Evolutionary conservation across 2,329 filamentous ascomycete species (phyloP), one percentile per base, ranked within the genome.

Genomic region (Fusarium lyarnte): DNA sequence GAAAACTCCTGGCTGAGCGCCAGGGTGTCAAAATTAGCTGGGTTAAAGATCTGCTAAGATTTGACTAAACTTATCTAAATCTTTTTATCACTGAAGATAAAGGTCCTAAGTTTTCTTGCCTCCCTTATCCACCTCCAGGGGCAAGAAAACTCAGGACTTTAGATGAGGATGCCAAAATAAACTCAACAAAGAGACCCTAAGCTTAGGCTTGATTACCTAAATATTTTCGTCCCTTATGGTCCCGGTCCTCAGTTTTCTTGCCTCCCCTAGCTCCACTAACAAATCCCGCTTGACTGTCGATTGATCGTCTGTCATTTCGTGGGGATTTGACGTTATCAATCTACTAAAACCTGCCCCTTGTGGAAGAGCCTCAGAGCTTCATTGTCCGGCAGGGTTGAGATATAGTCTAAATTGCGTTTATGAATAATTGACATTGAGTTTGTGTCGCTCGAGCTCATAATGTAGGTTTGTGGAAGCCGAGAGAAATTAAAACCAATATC

Each of bases 241-340:
- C 25, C 4, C 25, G 25, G 25, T 25, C 25, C 25, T n/a, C n/a
- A n/a, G n/a, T n/a, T n/a, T n/a, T n/a, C n/a, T 25, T 25, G 25
- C 25, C 25, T 25, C 25, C 25, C 4, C 25, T 25, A 25, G 25
- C 25, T 25, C 25, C 25, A 55, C 73, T 73, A 49, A 57, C 54
- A 65, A 54, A 55, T 58, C 35, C 46, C 58, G 36, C 52, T 59
- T 42, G 52, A 63, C 66, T 51, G 25, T 49, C 49, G 36, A 55
- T 59, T 42, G 52, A 63, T 70, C 55, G 25, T 49, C 49, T 47
- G 33, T 16, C 58, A 47, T 65, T 70, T 70, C 69, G 65, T n/a
- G 55, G 70, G 65, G 70, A 58, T 64, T 59, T 45, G 39, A 58
- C 33, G 39, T 57, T 71, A 70, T 64, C 54, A 53, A 63, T 70